Conservation (phyloP, 2,329 filamentous ascomycete species). For the Stachybotrys chlorohalonatus region DNA sequence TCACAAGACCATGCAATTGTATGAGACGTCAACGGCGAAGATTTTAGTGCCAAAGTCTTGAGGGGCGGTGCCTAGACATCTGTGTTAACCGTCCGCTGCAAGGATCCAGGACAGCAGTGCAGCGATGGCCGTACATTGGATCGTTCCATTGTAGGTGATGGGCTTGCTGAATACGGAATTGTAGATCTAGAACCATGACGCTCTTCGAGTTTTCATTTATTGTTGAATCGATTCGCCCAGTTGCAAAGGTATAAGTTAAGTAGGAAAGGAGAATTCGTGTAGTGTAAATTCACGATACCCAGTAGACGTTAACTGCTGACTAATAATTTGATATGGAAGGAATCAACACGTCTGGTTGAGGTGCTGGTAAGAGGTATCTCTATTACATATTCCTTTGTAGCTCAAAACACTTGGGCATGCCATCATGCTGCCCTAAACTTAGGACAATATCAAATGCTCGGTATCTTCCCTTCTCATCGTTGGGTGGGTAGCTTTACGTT, state of each 20-base stretch:
- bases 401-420: too few relatives aligned
- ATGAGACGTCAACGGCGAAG: conserved; percentile 33
- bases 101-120: background rate
- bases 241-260: too few relatives aligned
- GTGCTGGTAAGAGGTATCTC: background rate
- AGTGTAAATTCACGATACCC: background rate
- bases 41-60: conserved; percentile 32
- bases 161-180: background rate
- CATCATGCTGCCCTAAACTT: too few relatives aligned
- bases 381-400: background rate
- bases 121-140: background rate
- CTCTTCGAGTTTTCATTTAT: background rate
- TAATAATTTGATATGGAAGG: background rate
- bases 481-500: too few relatives aligned
- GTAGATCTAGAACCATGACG: background rate
- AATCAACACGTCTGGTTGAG: too few relatives aligned
- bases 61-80: conserved; percentile 33
- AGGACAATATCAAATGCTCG: too few relatives aligned
- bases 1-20: conserved; percentile 46
- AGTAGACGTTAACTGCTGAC: background rate
- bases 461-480: too few relatives aligned
- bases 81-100: background rate
- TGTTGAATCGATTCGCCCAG: too few relatives aligned
- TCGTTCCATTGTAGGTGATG: background rate
- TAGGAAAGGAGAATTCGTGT: background rate